Conservation (phyloP, 2,329 filamentous ascomycete genomes). For the Neofusicoccum ribis region DNA sequence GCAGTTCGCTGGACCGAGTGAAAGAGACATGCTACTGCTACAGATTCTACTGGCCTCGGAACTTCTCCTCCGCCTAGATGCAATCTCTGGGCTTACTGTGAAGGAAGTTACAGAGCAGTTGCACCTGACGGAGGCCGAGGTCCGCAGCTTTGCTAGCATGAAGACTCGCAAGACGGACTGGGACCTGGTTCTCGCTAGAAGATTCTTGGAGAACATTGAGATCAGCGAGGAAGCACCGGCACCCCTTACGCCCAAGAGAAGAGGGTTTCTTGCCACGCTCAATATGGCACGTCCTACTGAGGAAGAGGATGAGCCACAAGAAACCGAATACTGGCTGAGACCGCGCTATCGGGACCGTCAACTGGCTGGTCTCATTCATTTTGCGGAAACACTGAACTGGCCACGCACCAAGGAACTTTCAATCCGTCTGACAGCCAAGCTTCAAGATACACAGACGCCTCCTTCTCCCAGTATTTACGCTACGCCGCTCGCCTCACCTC, state of each 20-base stretch:
- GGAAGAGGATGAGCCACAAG: constrained; percentile 1
- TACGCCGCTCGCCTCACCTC: constrained; percentile 30
- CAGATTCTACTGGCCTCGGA: constrained; percentile 58
- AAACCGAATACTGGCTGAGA: constrained; percentile 21
- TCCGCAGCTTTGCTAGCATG: constrained; percentile 47
- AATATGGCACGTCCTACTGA: constrained; percentile 26
- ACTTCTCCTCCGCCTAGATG: constrained; percentile 55
- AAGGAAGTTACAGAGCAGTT: constrained; percentile 40
- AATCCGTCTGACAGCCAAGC: constrained; percentile 37
- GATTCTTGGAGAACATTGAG: constrained; percentile 54
- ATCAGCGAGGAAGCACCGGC: constrained; percentile 33
- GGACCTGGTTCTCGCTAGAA: constrained; percentile 55
- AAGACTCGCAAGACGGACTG: constrained; percentile 56
- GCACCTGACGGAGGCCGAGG: constrained; percentile 44
- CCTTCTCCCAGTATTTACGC: constrained; percentile 34
- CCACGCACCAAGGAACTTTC: constrained; percentile 45
- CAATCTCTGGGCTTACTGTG: constrained; percentile 37
- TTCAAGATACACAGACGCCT: constrained; percentile 26
- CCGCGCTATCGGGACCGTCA: constrained; percentile 42
- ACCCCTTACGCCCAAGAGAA: constrained; percentile 27
- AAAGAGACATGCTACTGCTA: constrained; percentile 56
- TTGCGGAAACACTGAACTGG: constrained; percentile 54
- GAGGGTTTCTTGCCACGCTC: constrained; percentile 33
- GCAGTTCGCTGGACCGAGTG: constrained; percentile 33
- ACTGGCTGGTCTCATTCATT: constrained; percentile 51